phyloP scores from a whole-genome alignment of 352 stramenopile genomes.

The Phytophthora hibernalis region DNA sequence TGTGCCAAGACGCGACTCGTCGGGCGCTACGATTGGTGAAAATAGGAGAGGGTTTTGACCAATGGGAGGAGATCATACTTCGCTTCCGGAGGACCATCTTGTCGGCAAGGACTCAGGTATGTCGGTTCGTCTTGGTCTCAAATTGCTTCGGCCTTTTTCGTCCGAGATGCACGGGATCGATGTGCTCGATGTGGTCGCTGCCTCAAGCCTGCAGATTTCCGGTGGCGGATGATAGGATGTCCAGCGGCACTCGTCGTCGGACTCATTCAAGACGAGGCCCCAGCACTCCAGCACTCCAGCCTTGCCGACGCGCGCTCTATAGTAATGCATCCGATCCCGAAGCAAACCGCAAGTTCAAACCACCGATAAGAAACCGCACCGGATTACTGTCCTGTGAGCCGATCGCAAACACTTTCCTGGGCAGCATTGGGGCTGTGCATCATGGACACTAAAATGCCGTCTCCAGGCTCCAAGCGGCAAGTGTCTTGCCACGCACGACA shows the following conservation, averaged over 20 bases:
- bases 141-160: neutral
- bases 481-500: no score
- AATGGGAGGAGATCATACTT: slow-evolving; percentile 15
- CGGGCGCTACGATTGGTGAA: slow-evolving; percentile 21
- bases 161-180: neutral
- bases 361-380: neutral
- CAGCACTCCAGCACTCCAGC: neutral
- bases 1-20: neutral
- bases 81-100: neutral
- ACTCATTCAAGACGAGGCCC: neutral
- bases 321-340: no score
- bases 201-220: neutral
- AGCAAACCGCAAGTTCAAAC: no score
- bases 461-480: no score
- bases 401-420: neutral
- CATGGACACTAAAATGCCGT: no score
- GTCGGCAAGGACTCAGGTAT: neutral
- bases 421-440: neutral
- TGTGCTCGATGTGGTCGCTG: slow-evolving; percentile 2
- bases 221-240: slow-evolving; percentile 2
- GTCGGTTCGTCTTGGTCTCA: neutral
- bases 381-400: neutral
- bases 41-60: slow-evolving; percentile 4
- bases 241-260: neutral
- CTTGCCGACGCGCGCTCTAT: neutral